Conservation (phyloP, 176 grass and related monocot genomes). For the Bothriochloa decipiens region DNA sequence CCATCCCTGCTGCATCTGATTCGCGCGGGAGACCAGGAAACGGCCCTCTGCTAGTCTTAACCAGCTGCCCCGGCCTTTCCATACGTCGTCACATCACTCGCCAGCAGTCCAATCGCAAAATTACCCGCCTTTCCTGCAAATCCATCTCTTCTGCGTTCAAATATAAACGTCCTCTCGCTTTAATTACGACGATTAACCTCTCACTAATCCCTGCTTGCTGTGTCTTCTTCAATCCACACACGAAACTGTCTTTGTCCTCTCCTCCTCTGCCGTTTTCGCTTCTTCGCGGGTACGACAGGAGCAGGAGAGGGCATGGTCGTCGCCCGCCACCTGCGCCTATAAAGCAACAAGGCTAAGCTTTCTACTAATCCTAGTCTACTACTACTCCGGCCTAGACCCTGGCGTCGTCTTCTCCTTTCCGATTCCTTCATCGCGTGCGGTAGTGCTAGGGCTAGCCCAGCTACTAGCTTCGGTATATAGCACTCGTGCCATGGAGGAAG, state of each 20-base stretch:
- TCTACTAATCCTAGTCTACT: background rate
- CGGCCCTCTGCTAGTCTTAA: constrained; percentile 11
- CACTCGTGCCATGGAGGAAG: constrained; percentile 48
- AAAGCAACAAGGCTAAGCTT: constrained; percentile 15
- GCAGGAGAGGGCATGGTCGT: background rate
- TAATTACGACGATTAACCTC: background rate
- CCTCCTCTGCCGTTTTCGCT: background rate
- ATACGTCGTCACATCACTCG: background rate
- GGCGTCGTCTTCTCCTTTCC: background rate
- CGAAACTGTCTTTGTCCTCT: constrained; percentile 51
- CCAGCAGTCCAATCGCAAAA: constrained; percentile 22
- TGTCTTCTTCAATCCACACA: constrained; percentile 47
- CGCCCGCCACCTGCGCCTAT: constrained; percentile 25
- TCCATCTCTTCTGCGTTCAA: background rate
- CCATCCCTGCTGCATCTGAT: constrained; percentile 39
- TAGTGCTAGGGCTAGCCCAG: too few species aligned
- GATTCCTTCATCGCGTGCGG: background rate
- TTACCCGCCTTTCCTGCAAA: background rate
- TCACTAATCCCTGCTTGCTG: background rate
- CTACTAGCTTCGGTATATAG: background rate
- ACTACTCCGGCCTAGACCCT: background rate
- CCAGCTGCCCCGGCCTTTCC: background rate
- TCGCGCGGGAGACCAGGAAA: constrained; percentile 38
- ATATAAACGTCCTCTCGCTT: constrained; percentile 43
- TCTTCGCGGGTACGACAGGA: background rate